Evolutionary conservation across 2,329 filamentous ascomycete species (phyloP), one percentile per base, ranked within the genome.

Genomic region (Fusarium begoniae): DNA sequence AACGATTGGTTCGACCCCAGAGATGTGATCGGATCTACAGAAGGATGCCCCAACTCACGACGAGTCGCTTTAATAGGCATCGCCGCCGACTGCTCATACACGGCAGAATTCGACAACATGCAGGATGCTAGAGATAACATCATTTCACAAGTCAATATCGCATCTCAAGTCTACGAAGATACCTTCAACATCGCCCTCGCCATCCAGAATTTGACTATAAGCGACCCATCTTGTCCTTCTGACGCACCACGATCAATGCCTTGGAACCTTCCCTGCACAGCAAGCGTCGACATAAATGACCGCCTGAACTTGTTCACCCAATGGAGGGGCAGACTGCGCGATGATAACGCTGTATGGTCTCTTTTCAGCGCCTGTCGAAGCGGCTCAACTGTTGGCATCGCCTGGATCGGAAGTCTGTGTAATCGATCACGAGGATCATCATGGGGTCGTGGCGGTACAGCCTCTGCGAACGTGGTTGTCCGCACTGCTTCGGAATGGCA

Each of bases 1-100:
- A 55, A 38, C n/a, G 57, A 51, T 37, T 60, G 54, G 26, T 55
- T 56, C 2, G 55, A 77, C 12, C 67, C 71, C 0, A 55, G 28
- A 8, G 51, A 73, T 6, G 56, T 62, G 18, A 95, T 98, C 78
- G 95, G 95, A 41, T 91, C 88, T 62, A 93, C 92, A 1, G 79
- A 83, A 10, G 95, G 95, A 55, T 98, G 95, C 79, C 94, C 94
- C 12, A 90, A 87, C 3, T 93, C 93, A 9, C 89, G 94, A 70
- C 94, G 92, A 80, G 93, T 98, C 37, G 95, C 95, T 2, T 86
- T 97, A 47, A 89, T 98, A n/a, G 95, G 95, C n/a, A 89, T 98
- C 28, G 94, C 94, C 9, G 94, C 94, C 1, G 95, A 98, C 81
- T 98, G 95, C 84, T 92, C 90, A 11, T 98, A 97, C 79, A 93